Evolutionary conservation across 371 early-diverging fungal species (phyloP).

Genomic region (Chytridium lagenaria): DNA sequence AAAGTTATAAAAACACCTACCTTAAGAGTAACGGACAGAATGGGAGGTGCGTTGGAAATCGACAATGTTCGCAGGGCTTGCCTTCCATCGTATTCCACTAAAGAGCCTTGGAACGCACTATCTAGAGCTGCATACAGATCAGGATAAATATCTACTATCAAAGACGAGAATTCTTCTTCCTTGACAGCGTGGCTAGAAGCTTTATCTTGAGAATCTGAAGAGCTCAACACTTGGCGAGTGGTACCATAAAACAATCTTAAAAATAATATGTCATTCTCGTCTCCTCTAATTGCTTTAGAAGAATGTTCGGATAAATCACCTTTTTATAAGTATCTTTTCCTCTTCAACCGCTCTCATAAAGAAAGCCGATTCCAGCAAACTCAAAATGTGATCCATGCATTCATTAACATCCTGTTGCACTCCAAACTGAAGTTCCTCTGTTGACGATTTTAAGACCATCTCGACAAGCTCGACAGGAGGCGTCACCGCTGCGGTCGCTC

Average conservation of each 20-base stretch:
- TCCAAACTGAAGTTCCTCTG: conserved; percentile 23
- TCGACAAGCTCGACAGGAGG: background rate
- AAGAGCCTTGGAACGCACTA: conserved; percentile 63
- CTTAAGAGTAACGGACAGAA: conserved; percentile 69
- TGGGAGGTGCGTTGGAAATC: conserved; percentile 62
- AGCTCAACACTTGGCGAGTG: conserved; percentile 61
- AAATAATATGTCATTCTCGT: too few species aligned
- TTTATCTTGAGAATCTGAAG: conserved; percentile 49
- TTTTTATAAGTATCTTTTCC: background rate
- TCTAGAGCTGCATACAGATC: conserved; percentile 69
- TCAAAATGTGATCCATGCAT: conserved; percentile 76
- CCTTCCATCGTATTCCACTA: conserved; percentile 57
- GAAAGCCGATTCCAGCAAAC: conserved; percentile 58
- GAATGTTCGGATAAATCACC: background rate
- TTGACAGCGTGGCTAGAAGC: conserved; percentile 51
- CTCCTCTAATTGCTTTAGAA: conserved; percentile 12
- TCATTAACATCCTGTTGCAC: conserved; percentile 51
- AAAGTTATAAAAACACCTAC: too few species aligned
- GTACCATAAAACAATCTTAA: conserved; percentile 70
- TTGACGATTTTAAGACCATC: conserved; percentile 3
- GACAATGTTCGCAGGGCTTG: conserved; percentile 63
- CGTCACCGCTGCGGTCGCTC: background rate
- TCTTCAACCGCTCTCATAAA: background rate
- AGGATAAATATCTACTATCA: conserved; percentile 67
- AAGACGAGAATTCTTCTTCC: conserved; percentile 69